Evolutionary conservation across 2,329 filamentous ascomycete genomes (phyloP).

Genomic region (Xylaria sp.): DNA sequence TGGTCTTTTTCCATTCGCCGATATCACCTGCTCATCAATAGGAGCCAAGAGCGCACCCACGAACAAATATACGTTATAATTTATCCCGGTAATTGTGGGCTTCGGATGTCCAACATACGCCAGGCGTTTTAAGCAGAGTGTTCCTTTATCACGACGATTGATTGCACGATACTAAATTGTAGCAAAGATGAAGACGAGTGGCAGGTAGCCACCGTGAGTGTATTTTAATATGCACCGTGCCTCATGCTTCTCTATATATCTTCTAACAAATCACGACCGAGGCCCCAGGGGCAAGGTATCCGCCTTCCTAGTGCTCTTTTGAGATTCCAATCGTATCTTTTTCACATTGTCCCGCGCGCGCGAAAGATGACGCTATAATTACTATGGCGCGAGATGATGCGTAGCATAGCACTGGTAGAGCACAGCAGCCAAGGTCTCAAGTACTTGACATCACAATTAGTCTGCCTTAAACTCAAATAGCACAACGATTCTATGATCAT

Average conservation of each 20-base stretch:
- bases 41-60: not conserved
- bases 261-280: not conserved
- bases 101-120: not conserved
- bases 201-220: not conserved
- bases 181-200: not conserved
- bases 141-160: not conserved
- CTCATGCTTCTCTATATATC: not conserved
- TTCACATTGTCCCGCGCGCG: not conserved
- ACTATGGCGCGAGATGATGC: not conserved
- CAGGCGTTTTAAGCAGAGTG: not conserved
- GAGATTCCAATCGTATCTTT: not conserved
- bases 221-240: not conserved
- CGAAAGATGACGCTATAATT: constrained; percentile 18
- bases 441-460: constrained; percentile 30
- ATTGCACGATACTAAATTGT: not conserved
- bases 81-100: not conserved
- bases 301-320: not conserved
- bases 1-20: constrained; percentile 40
- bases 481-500: constrained; percentile 15
- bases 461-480: constrained; percentile 28
- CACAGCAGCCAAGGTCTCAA: not conserved
- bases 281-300: not conserved
- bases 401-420: not conserved
- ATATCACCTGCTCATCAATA: not conserved
- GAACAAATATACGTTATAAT: not conserved